These are phyloP conservation scores for Henckelia pumila DNA, from an alignment of 257 asterid genomes.

Conservation along the genomic window DNA sequence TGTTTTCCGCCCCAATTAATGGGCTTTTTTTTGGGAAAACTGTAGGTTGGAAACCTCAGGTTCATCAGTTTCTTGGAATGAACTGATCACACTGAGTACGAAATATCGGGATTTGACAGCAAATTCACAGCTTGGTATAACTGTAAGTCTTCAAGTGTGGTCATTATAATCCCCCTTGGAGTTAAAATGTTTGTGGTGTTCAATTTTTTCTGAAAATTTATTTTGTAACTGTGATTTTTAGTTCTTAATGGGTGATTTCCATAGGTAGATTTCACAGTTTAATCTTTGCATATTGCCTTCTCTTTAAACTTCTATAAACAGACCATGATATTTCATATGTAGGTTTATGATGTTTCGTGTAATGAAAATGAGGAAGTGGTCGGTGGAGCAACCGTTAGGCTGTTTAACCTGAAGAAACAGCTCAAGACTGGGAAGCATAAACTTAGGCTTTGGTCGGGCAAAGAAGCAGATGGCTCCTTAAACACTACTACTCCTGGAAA, in stretches of 20 bases:
- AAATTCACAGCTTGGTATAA: conserved; percentile 78
- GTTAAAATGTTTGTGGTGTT: neutral
- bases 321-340: conserved; percentile 17
- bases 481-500: conserved; percentile 87
- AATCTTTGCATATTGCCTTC: neutral
- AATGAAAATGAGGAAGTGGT: conserved; percentile 66
- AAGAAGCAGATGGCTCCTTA: conserved; percentile 93
- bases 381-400: conserved; percentile 96
- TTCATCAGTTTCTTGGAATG: conserved; percentile 88
- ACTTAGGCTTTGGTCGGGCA: conserved; percentile 86
- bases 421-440: conserved; percentile 93
- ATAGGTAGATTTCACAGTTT: neutral
- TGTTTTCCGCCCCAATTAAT: neutral
- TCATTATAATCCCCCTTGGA: neutral
- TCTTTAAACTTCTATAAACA: neutral
- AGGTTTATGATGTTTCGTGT: conserved; percentile 91
- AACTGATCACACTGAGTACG: conserved; percentile 86
- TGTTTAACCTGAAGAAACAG: conserved; percentile 83
- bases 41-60: conserved; percentile 81
- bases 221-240: neutral
- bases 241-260: neutral
- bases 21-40: conserved; percentile 10
- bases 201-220: conserved; percentile 3
- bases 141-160: conserved; percentile 47
- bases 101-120: conserved; percentile 92